These are phyloP conservation scores for Eucalyptus decipiens DNA, from an alignment of 345 rosid species.

Conservation along the genomic window DNA sequence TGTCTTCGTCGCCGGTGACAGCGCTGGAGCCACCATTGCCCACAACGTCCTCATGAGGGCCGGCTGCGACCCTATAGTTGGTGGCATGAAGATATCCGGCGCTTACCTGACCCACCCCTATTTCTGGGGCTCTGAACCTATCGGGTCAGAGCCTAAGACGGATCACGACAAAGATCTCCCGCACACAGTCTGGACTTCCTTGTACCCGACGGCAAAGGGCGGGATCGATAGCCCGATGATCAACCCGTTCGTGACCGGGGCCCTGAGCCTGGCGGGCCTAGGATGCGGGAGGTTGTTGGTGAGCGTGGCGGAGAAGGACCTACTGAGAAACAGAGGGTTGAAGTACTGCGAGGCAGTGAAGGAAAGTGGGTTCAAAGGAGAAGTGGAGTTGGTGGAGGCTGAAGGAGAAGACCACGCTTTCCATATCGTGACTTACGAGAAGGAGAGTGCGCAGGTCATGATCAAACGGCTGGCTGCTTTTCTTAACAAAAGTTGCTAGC, in stretches of 20 bases:
- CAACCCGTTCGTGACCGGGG: conserved; percentile 10
- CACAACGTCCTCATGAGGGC: conserved; percentile 16
- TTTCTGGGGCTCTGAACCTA: conserved; percentile 38
- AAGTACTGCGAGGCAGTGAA: conserved; percentile 10
- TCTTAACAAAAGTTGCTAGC: too few species aligned
- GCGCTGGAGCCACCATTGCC: conserved; percentile 30
- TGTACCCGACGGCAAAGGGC: conserved; percentile 13
- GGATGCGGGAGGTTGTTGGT: conserved; percentile 21
- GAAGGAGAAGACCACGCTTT: conserved; percentile 30
- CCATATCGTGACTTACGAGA: conserved; percentile 10
- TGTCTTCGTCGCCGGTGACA: conserved; percentile 24
- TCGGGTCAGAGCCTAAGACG: conserved; percentile 8
- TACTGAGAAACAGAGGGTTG: conserved; percentile 16
- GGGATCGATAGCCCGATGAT: conserved; percentile 26
- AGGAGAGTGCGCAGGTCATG: conserved; percentile 2
- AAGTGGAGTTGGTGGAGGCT: conserved; percentile 7
- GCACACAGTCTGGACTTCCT: conserved; percentile 1
- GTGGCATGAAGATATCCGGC: conserved; percentile 11
- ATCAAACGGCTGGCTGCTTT: too few species aligned
- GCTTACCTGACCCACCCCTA: conserved; percentile 24
- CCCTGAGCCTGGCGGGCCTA: conserved; percentile 17
- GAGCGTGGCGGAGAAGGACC: conserved; percentile 15
- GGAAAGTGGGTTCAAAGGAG: conserved; percentile 28
- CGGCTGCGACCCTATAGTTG: background rate
- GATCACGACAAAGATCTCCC: background rate